These are phyloP conservation scores for Colletotrichum limetticola DNA, from an alignment of 2,329 filamentous ascomycete genomes.

Conservation along the genomic window DNA sequence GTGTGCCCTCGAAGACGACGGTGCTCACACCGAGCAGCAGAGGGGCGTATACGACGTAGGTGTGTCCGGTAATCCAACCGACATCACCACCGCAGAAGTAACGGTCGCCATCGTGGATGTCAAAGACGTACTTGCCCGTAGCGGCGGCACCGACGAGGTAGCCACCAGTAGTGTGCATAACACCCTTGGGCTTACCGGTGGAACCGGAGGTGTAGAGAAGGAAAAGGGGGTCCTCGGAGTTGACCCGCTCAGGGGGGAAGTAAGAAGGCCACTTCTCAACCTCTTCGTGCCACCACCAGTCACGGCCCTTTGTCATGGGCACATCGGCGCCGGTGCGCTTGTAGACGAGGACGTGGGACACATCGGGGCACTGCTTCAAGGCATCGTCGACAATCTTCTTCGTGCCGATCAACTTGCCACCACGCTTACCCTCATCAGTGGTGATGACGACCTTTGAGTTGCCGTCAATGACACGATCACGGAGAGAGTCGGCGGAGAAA, in stretches of 20 bases:
- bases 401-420: constrained; percentile 95
- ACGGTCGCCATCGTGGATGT: constrained; percentile 91
- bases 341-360: constrained; percentile 88
- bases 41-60: constrained; percentile 97
- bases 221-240: constrained; percentile 95
- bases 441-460: constrained; percentile 95
- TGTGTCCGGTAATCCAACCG: constrained; percentile 99
- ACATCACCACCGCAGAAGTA: constrained; percentile 99
- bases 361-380: constrained; percentile 92
- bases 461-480: constrained; percentile 93
- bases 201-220: constrained; percentile 98
- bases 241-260: constrained; percentile 88
- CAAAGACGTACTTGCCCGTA: constrained; percentile 98
- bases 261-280: constrained; percentile 96
- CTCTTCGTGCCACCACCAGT: constrained; percentile 99
- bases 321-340: constrained; percentile 95
- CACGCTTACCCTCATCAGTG: constrained; percentile 96
- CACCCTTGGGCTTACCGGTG: constrained; percentile 98
- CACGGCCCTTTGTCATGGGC: constrained; percentile 88
- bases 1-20: constrained; percentile 97
- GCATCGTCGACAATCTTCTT: constrained; percentile 99
- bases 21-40: constrained; percentile 92
- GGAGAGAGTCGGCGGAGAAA: constrained; percentile 95
- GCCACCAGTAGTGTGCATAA: constrained; percentile 96
- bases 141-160: constrained; percentile 94